Evolutionary conservation across 305 asterid species (phyloP).

Genomic region (Lippia alba): DNA sequence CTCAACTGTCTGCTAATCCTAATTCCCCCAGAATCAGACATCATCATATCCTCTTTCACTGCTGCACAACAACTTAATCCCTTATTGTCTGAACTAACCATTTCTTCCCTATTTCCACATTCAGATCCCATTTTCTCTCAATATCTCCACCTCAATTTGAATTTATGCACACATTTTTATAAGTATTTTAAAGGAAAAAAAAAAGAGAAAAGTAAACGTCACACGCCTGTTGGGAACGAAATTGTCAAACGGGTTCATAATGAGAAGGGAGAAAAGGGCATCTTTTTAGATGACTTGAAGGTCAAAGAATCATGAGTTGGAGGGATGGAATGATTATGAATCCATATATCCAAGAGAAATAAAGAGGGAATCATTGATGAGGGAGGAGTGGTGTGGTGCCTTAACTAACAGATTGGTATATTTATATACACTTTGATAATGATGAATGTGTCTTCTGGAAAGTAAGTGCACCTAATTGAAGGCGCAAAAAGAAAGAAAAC

Average conservation of each 20-base stretch:
- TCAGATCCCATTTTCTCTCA: constrained; percentile 38
- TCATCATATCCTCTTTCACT: neutral
- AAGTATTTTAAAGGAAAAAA: no score
- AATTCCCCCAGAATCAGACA: constrained; percentile 31
- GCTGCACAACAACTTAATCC: no score
- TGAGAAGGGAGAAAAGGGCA: neutral
- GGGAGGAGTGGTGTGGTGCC: no score
- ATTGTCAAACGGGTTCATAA: neutral
- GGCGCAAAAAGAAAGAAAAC: neutral
- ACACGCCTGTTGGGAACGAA: neutral
- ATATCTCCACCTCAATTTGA: neutral
- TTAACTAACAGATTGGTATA: constrained; percentile 14
- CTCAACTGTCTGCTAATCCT: constrained; percentile 38
- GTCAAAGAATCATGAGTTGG: neutral
- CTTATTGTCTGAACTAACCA: neutral
- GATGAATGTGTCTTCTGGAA: neutral
- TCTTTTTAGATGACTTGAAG: neutral
- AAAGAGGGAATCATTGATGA: constrained; percentile 28
- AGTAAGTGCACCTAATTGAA: neutral
- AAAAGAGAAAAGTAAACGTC: neutral
- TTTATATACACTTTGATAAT: neutral
- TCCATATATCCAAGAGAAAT: constrained; percentile 26
- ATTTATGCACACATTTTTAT: no score
- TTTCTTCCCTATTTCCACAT: constrained; percentile 16
- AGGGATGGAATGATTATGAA: constrained; percentile 1